Conservation (phyloP, 1,139 yeast genomes). For the Kodamaea suecica region DNA sequence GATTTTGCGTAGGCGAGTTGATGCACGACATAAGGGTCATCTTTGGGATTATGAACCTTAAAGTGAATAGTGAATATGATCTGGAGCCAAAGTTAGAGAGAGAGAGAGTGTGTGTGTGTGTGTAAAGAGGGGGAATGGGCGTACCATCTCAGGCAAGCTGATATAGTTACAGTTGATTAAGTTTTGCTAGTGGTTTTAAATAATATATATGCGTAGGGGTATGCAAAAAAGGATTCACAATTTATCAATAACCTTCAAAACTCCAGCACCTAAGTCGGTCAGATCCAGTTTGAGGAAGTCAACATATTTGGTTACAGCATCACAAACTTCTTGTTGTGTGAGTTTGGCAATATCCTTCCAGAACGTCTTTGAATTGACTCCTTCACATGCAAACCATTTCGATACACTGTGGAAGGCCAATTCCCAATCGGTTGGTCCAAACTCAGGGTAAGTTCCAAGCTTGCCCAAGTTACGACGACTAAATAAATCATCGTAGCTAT, state of each 20-base stretch:
- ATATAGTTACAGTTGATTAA: no score
- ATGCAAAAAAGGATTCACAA: constrained; percentile 1
- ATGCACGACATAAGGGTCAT: no score
- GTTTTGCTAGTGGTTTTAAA: no score
- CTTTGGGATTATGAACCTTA: no score
- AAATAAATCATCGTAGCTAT: constrained; percentile 12
- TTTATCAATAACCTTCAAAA: constrained; percentile 5
- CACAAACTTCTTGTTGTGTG: constrained; percentile 27
- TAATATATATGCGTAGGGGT: not conserved
- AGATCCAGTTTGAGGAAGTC: constrained; percentile 21
- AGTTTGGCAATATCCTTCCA: constrained; percentile 22
- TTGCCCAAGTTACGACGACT: constrained; percentile 17
- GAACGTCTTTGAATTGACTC: constrained; percentile 19
- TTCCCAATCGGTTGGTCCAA: constrained; percentile 31
- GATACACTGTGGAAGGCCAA: constrained; percentile 33
- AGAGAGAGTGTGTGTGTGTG: no score
- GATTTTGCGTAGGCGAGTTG: no score
- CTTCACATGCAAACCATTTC: constrained; percentile 34
- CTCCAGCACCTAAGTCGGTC: constrained; percentile 5
- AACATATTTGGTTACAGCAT: constrained; percentile 23
- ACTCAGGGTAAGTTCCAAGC: constrained; percentile 15
- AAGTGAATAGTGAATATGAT: no score
- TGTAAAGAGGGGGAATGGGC: no score
- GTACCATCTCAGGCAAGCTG: no score
- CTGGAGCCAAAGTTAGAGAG: no score